Base-by-base conservation (phyloP, 225 moss, liverwort and hornwort genomes). In the Antitrichia curtipendula region DNA sequence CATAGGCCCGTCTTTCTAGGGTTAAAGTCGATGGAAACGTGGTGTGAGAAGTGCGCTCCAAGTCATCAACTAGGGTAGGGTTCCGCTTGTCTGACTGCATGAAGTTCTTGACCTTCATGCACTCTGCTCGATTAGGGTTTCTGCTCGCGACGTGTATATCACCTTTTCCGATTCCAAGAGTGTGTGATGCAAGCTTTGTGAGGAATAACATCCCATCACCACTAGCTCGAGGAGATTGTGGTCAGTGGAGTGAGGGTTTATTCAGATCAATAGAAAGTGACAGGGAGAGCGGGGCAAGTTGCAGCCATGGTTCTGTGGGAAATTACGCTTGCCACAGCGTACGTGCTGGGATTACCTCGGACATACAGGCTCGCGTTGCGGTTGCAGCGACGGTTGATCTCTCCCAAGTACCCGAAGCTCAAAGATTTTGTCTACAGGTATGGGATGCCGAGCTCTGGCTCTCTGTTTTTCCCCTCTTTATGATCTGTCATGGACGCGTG, bases 281-380 rank as follows among this genome's bases (percentile, higher is more conserved):
- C 20, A 28, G 43, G 52, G 16, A 40, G 74, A 50, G 59, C 36
- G 9, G 25, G 47, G 78, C 54, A 61, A 65, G 78, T 34, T 43
- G 91, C 75, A 84, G 83, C 81, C 72, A 99, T 99, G 98, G 98
- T 99, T 88, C 86, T 97, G 76, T 99, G 99, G 99, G 99, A 99
- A 87, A 90, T 99, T 25, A 96, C 97, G 88, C 90, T 99, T 53
- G 97, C 89, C 52, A 97, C 97, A 38, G 99, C 99, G 40, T 97
- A 99, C 87, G 86, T 97, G 83, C 91, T 97, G 78, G 97, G 98
- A 69, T 88, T 99, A 75, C 92, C 93, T 60, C 90, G 96, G 66
- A 99, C 98, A 27, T 99, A 97, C 88, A 91, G 97, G 62, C 88
- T 99, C 15, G 98, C 94, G 40, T 91, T 99, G 88, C 94, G 96